Evolutionary conservation across 768 basidiomycete species (phyloP).

Genomic region (Lepiota venenata): DNA sequence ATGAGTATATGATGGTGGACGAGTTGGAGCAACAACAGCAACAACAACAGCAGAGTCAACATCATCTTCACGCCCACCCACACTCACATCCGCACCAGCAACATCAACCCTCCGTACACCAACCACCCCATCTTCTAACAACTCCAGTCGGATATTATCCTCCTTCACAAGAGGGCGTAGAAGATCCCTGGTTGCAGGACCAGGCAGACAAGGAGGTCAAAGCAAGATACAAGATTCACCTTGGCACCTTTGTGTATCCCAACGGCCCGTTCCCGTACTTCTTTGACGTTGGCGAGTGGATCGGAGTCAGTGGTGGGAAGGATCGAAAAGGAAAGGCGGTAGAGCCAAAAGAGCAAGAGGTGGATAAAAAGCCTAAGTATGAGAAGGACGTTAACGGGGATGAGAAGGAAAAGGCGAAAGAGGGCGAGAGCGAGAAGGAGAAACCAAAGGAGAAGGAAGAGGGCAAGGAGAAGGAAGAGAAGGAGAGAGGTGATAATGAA

Average conservation of each 20-base stretch:
- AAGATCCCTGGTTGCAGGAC: slow-evolving; percentile 11
- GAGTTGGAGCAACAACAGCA: slow-evolving; percentile 9
- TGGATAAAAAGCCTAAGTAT: slow-evolving; percentile 9
- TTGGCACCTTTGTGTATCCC: slow-evolving; percentile 61
- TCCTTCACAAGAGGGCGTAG: not conserved
- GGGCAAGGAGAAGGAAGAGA: slow-evolving; percentile 13
- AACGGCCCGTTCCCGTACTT: slow-evolving; percentile 56
- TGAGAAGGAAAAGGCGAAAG: slow-evolving; percentile 13
- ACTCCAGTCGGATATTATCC: slow-evolving; percentile 8
- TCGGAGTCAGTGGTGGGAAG: slow-evolving; percentile 12
- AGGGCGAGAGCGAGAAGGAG: slow-evolving; percentile 10
- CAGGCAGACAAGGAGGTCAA: slow-evolving; percentile 14
- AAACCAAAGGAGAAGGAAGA: slow-evolving; percentile 12
- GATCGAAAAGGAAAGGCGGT: slow-evolving; percentile 14
- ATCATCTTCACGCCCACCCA: slow-evolving; percentile 11
- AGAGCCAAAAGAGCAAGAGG: not conserved
- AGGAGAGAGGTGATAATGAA: slow-evolving; percentile 11
- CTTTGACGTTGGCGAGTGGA: slow-evolving; percentile 32
- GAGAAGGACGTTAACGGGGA: slow-evolving; percentile 10
- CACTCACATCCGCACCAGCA: slow-evolving; percentile 7
- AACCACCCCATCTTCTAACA: slow-evolving; percentile 5
- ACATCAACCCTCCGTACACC: slow-evolving; percentile 3
- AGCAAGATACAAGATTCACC: slow-evolving; percentile 31
- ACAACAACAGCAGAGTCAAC: slow-evolving; percentile 8
- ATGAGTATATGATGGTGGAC: slow-evolving; percentile 5